Evolutionary conservation across 2,329 filamentous ascomycete species (phyloP), one percentile per base, ranked within the genome.

Genomic region (Fusarium sterilihyphosum): DNA sequence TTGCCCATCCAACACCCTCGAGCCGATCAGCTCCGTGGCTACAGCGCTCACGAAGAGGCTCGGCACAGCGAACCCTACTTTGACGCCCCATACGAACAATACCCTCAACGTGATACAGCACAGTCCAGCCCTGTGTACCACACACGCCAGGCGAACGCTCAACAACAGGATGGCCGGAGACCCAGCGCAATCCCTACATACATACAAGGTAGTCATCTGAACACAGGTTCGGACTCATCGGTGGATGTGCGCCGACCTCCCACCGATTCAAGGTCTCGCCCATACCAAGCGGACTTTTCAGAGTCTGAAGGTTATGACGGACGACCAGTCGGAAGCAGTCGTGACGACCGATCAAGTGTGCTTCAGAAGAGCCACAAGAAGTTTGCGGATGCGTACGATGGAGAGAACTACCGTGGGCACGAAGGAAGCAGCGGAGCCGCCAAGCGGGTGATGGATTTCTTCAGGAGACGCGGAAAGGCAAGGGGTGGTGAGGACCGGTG

Each of bases 381-480:
- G 74, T 98, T 99, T 77, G 92, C 90, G 4, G 95, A 98, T 78
- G 94, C 93, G 5, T 98, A 97, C 81, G 94, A 98, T 70, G 92
- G 94, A 75, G 89, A 90, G 57, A 88, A 88, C 71, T 87, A 85
- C 41, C 87, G 87, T 61, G 90, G 92, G 60, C 92, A 95, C 79
- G 92, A 92, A 38, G 96, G 96, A 50, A 97, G 93, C 82, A 96
- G 92, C 73, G 94, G 94, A 65, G 93, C 95, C 7, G 95, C 95
- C 20, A 92, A 95, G 81, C 92, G 94, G 80, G 96, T 99, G 44
- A 98, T 99, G 95, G 96, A 99, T 84, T 98, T 98, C 83, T 99
- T 99, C 87, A 89, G 96, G 78, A 89, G 95, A 82, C 90, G 95
- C 81, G 94, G 93, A 64, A 94, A 92, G 84, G 94, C 92, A 77